Evolutionary conservation across 352 stramenopile genomes (phyloP), one percentile per base, ranked within the genome.

Genomic region (Globisporangium alternatum): DNA sequence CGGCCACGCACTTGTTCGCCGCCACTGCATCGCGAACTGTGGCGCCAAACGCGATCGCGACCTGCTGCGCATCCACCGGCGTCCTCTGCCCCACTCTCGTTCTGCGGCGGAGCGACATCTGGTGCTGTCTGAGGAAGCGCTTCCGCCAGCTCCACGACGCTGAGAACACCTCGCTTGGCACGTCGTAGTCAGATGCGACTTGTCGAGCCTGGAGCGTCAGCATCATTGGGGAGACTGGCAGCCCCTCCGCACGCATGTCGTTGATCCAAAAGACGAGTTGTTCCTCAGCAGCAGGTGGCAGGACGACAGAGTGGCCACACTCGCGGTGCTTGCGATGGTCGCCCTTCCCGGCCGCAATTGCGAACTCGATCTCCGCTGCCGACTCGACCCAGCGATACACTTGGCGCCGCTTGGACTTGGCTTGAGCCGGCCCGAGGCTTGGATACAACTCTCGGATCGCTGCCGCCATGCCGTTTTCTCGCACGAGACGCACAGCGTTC

Each of bases 1-100:
- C 37, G 15, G 57, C 62, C 1, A 30, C 30, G 21, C 69, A 68
- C 19, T 41, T 43, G 17, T 63, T 45, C 12, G 62, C 47, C 1
- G 45, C 28, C 28, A 72, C 51, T 5, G 48, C 37, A 15, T 54
- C 39, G 21, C 37, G n/a, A n/a, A 52, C 45, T 1, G 1, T 1
- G 45, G 19, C 45, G 17, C n/a, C 17, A 21, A 52, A 30, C 12
- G 45, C 45, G 8, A 21, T 21, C 17, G 45, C 45, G n/a, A 52
- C 45, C 17, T 52, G 45, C n/a, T 30, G 45, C 15, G 45, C 30
- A 21, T 52, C 45, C 45, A 31, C 45, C 31, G 45, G 45, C n/a
- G n/a, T 52, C n/a, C 31, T 52, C 12, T 30, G 45, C 8, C n/a
- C 6, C 0, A 17, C 31, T 17, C 8, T n/a, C n/a, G 45, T 52